A percentile compares a stretch with the other conserved stretches of the same genome.
phyloP scores from a whole-genome alignment of 331 rosid genomes.

The Telfairia occidentalis region DNA sequence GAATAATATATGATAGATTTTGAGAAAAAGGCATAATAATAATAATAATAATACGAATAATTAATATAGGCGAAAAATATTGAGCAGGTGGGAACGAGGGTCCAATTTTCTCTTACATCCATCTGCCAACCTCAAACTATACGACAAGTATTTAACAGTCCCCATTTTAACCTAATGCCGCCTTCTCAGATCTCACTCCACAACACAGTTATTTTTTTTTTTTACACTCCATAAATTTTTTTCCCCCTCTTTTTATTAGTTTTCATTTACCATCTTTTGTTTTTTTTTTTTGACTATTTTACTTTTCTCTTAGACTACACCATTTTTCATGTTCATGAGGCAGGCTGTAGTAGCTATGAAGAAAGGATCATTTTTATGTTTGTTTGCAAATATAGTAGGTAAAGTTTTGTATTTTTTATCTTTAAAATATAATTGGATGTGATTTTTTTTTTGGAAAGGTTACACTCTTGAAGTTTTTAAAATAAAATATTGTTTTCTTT shows the following conservation, averaged over 20 bases:
- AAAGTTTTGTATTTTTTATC: too few species aligned
- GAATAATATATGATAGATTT: neutral
- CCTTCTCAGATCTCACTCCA: neutral
- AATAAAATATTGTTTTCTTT: neutral
- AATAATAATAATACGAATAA: neutral
- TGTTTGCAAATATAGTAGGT: neutral
- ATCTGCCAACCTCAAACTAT: neutral
- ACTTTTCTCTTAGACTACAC: neutral
- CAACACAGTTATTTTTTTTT: neutral
- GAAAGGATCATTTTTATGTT: neutral
- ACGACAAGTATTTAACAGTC: neutral
- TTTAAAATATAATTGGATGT: too few species aligned
- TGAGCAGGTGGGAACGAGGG: neutral
- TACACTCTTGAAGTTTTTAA: neutral
- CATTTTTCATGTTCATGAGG: neutral
- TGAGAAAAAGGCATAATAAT: neutral
- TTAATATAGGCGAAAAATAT: neutral
- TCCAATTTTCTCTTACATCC: neutral
- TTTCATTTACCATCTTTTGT: neutral
- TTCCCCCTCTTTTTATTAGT: neutral
- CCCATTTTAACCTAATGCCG: neutral
- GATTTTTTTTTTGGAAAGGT: neutral
- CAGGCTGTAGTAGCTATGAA: neutral
- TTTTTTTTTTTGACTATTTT: neutral
- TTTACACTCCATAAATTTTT: neutral